These are phyloP conservation scores for Lathyrus sativus DNA, from an alignment of 306 rosid species.

Conservation along the genomic window DNA sequence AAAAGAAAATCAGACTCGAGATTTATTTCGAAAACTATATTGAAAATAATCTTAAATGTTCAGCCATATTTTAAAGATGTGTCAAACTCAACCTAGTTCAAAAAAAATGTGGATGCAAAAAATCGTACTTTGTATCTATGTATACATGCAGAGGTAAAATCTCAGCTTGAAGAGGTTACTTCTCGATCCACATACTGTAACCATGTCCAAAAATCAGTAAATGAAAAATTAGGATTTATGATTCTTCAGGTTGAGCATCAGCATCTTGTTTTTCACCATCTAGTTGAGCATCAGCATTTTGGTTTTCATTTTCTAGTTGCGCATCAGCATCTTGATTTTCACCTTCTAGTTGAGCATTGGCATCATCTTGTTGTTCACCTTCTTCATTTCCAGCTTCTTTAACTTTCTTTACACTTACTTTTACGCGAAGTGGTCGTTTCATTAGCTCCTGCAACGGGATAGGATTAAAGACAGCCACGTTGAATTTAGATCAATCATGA, in stretches of 20 bases:
- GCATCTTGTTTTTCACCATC: conserved; percentile 43
- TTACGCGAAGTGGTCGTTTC: conserved; percentile 77
- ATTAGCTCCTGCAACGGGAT: conserved; percentile 63
- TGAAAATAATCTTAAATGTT: not conserved
- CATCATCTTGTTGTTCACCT: conserved; percentile 51
- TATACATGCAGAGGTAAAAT: conserved; percentile 39
- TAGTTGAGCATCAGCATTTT: conserved; percentile 34
- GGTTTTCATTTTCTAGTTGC: conserved; percentile 54
- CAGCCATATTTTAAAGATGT: conserved; percentile 23
- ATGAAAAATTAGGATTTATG: conserved; percentile 38
- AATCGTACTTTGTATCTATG: conserved; percentile 32
- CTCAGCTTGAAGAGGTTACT: conserved; percentile 38
- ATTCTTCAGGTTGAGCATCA: conserved; percentile 39
- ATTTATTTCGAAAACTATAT: conserved; percentile 8
- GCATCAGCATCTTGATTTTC: conserved; percentile 46
- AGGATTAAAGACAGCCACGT: too few relatives aligned
- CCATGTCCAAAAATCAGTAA: conserved; percentile 33
- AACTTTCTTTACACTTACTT: conserved; percentile 61
- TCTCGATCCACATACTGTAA: conserved; percentile 32
- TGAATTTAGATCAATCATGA: too few relatives aligned
- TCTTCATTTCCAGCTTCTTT: conserved; percentile 47
- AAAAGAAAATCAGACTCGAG: not conserved
- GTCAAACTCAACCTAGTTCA: conserved; percentile 16
- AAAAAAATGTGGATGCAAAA: conserved; percentile 35
- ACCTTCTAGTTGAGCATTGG: conserved; percentile 46